These are phyloP conservation scores for Tylopilus plumbeoviolaceoides DNA, from an alignment of 768 basidiomycete species.

Conservation along the genomic window DNA sequence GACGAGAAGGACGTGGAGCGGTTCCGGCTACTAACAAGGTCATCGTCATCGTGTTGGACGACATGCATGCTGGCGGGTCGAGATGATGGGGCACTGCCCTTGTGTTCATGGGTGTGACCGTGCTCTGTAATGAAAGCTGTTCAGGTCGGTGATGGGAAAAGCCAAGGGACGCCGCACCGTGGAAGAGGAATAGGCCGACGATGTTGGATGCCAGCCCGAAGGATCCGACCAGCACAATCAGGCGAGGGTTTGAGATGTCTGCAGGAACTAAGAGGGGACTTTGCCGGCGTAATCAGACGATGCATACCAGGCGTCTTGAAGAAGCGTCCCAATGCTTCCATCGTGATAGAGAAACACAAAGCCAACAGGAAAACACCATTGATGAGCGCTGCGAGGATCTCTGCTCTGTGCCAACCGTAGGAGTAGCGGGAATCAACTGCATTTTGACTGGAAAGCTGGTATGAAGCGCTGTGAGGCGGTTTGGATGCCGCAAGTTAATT, in stretches of 20 bases:
- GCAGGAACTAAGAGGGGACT: slow-evolving; percentile 9
- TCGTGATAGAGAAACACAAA: slow-evolving; percentile 90
- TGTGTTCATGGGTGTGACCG: slow-evolving; percentile 52
- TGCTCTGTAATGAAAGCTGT: slow-evolving; percentile 45
- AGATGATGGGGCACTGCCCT: slow-evolving; percentile 34
- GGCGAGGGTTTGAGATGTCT: slow-evolving; percentile 87
- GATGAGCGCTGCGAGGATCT: slow-evolving; percentile 90
- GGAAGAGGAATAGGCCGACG: slow-evolving; percentile 91
- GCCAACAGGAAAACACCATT: slow-evolving; percentile 98
- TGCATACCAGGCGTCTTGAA: slow-evolving; percentile 71
- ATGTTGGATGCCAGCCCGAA: slow-evolving; percentile 90
- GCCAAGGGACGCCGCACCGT: slow-evolving; percentile 52
- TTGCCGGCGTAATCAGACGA: slow-evolving; percentile 2
- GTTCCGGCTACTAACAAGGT: slow-evolving; percentile 26
- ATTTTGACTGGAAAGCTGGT: slow-evolving; percentile 60
- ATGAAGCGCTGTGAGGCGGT: slow-evolving; percentile 3
- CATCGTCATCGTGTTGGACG: slow-evolving; percentile 10
- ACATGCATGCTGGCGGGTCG: slow-evolving; percentile 38
- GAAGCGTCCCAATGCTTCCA: slow-evolving; percentile 91
- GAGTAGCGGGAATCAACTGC: slow-evolving; percentile 75
- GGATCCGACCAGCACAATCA: slow-evolving; percentile 87
- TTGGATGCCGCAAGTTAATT: slow-evolving; percentile 1
- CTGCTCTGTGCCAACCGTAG: slow-evolving; percentile 99
- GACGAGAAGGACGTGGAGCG: slow-evolving; percentile 51
- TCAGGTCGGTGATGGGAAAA: slow-evolving; percentile 4